Base-by-base conservation (phyloP, 2,329 filamentous ascomycete species). In the Trichocomaceae sp. region DNA sequence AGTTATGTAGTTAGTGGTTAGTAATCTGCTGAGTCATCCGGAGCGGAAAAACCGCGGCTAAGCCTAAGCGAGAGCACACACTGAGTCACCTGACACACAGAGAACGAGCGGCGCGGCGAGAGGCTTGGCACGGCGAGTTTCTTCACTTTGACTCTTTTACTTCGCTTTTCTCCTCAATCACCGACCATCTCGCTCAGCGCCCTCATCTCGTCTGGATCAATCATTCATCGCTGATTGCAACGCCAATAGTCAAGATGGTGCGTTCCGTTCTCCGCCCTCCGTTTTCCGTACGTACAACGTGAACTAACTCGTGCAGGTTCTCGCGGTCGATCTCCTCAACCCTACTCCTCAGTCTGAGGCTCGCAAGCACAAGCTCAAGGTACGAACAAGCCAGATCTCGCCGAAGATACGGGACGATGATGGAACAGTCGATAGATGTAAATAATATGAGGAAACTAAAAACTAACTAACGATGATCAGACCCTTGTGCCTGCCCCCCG, bases 331-430 rank as follows among this genome's bases (percentile, higher is more conserved):
- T 85, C 91, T 99, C 74, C 87, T 99, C 80, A 97, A 99, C 90
- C 93, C 93, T 75, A 88, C 88, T 76, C 88, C 92, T 80, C 89
- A 90, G 79, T 86, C 92, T 78, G 93, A 99, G 88, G 90, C 90
- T 75, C 90, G 90, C 83, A 97, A 97, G 88, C 93, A 99, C 89
- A 99, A 99, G 90, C 90, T 99, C 78, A 99, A 99, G 90, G 90
- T 96, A 90, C 67, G 80, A 69, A 62, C 19, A 44, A 47, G 3
- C 10, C 13, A 35, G 13, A 13, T 15, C 9, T 5, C 26, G 26
- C 26, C 26, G 26, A 29, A 8, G 26, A 29, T 29, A 29, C 23
- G 37, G 37, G 17, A 3, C n/a, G 17, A 41, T 17, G 20, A 6
- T n/a, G 37, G 17, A 19, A 6, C 19, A 41, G 8, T 41, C 2